Percentiles rank a stretch among this genome's conserved stretches.
These are phyloP conservation scores for Coemansia sp. DNA, from an alignment of 192 early-diverging fungal genomes.

Conservation along the genomic window DNA sequence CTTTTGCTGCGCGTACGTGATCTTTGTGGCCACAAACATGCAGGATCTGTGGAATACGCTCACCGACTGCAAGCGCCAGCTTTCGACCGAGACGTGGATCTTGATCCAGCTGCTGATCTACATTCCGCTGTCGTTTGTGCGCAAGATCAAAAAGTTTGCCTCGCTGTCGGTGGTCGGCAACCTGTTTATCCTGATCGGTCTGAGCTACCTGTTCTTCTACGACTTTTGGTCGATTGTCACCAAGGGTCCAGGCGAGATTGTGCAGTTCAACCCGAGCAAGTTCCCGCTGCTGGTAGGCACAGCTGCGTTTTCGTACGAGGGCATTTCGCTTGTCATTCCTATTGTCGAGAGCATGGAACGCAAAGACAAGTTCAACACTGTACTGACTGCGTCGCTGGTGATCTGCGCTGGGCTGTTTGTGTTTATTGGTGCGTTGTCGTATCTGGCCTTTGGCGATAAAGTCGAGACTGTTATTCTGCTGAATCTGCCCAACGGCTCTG, in stretches of 20 bases:
- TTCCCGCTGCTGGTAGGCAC: conserved; percentile 93
- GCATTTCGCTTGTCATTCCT: conserved; percentile 79
- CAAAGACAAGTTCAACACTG: conserved; percentile 81
- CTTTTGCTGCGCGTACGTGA: conserved; percentile 85
- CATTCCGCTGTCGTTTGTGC: conserved; percentile 85
- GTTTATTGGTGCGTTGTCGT: conserved; percentile 76
- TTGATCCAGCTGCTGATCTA: conserved; percentile 72
- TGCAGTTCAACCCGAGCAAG: conserved; percentile 76
- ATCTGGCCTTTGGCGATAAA: conserved; percentile 79
- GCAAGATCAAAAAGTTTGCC: conserved; percentile 86
- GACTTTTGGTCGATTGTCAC: conserved; percentile 70
- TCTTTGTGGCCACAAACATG: conserved; percentile 87
- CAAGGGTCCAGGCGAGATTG: conserved; percentile 64
- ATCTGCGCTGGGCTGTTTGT: conserved; percentile 81
- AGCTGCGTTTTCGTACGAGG: conserved; percentile 88
- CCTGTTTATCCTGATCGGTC: conserved; percentile 86
- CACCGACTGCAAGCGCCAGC: conserved; percentile 61
- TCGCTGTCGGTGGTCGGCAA: conserved; percentile 86
- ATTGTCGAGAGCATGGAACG: conserved; percentile 84
- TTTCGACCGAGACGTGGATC: conserved; percentile 73
- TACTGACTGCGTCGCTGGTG: conserved; percentile 77
- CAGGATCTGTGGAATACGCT: conserved; percentile 67
- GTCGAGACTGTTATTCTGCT: conserved; percentile 87
- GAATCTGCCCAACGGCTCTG: conserved; percentile 73
- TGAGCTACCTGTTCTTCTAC: conserved; percentile 81